Base-by-base conservation (phyloP, 345 rosid species). In the Boechera retrofracta region DNA sequence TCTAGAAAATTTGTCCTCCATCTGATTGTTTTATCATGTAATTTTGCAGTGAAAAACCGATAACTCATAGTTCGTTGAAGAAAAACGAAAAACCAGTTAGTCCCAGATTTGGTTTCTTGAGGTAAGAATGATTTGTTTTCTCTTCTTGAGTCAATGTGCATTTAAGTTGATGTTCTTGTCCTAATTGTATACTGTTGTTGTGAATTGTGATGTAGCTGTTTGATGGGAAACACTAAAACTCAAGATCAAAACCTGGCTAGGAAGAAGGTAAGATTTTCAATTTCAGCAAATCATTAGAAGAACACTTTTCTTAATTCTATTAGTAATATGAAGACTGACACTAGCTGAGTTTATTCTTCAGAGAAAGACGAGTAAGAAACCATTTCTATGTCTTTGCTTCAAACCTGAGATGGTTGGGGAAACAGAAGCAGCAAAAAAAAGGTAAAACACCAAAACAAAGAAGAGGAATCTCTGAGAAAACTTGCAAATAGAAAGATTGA, bases 341-440 rank as follows among this genome's bases (percentile, higher is more conserved):
- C 2, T 53, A 26, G 71, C 42, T 11, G 11, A 10, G 1, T 52
- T 41, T 44, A 3, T 47, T 7, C 31, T 55, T 26, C 73, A 78
- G 77, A 66, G 69, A 51, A 78, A 65, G 55, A 71, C 18, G 1
- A 28, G 11, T 28, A 72, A 63, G 76, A 77, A 77, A 72, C 59
- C 6, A 29, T 73, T 62, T 38, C 65, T 53, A 0, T 79, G 78
- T 54, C 60, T 79, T 69, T 79, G 78, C 66, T 53, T 79, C 60
- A 68, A 62, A 24, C 75, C 74, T 16, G 47, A 71, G 61, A 71
- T 64, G 66, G 76, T 31, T 0, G 32, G 29, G 29, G 80, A 71
- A 28, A 16, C 61, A 36, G 53, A 77, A 77, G 47, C 15, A 1
- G 10, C 56, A 51, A 55, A 9, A 51, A 2, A 6, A 53, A 24